These are phyloP conservation scores for Leccinum pellstonianum DNA, from an alignment of 768 basidiomycete species.

Conservation along the genomic window DNA sequence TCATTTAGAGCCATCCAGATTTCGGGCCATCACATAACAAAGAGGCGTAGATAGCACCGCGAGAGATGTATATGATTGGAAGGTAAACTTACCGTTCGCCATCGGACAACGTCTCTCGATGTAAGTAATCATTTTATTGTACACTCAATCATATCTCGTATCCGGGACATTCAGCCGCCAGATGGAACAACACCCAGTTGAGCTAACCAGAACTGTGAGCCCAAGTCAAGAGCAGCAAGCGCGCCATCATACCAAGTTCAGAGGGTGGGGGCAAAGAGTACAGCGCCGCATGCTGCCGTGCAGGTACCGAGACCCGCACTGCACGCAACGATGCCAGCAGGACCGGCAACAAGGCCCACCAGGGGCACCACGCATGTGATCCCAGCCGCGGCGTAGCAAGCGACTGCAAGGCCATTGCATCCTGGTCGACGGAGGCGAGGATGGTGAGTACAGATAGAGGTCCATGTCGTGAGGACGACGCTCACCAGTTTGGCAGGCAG, in stretches of 20 bases:
- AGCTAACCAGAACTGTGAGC: not conserved
- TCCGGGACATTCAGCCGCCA: not conserved
- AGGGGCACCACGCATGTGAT: conserved; percentile 23
- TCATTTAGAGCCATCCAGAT: no score
- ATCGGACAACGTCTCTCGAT: not conserved
- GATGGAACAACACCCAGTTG: not conserved
- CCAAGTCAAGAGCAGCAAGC: not conserved
- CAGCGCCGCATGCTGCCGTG: conserved; percentile 5
- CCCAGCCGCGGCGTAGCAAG: conserved; percentile 27
- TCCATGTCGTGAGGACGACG: no score
- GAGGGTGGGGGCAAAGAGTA: conserved; percentile 22
- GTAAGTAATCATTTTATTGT: not conserved
- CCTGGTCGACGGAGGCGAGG: conserved; percentile 13
- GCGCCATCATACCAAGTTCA: conserved; percentile 3
- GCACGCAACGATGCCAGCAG: conserved; percentile 25
- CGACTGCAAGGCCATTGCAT: conserved; percentile 21
- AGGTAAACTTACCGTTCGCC: no score
- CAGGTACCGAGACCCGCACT: conserved; percentile 21
- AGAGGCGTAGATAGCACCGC: no score
- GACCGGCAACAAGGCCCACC: conserved; percentile 8
- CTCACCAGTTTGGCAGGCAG: conserved; percentile 27
- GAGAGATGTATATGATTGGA: no score
- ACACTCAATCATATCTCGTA: not conserved
- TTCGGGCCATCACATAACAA: no score
- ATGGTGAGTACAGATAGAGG: not conserved